These are phyloP conservation scores for Coemansia umbellata DNA, from an alignment of 192 early-diverging fungal genomes.

Conservation along the genomic window DNA sequence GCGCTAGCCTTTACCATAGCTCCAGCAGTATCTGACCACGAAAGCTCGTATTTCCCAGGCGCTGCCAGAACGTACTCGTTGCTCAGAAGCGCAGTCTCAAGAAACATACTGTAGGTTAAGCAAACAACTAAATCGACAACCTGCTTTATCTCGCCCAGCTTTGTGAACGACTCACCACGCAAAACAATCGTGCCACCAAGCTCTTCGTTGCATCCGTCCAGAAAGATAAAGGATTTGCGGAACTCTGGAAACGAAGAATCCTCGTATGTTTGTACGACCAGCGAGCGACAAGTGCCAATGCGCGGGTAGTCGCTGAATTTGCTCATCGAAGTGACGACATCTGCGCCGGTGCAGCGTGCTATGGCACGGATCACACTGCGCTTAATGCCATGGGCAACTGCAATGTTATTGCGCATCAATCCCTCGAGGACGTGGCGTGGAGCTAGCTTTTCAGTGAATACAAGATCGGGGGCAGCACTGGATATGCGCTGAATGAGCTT, in stretches of 20 bases:
- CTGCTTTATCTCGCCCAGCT: slow-evolving; percentile 73
- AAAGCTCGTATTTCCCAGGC: slow-evolving; percentile 23
- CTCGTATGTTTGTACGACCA: slow-evolving; percentile 78
- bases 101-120: slow-evolving; percentile 80
- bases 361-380: slow-evolving; percentile 78
- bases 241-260: slow-evolving; percentile 75
- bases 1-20: not conserved
- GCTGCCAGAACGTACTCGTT: slow-evolving; percentile 71
- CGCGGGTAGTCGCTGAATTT: slow-evolving; percentile 67
- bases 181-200: slow-evolving; percentile 85
- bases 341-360: slow-evolving; percentile 81
- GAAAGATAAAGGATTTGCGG: slow-evolving; percentile 82
- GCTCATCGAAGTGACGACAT: slow-evolving; percentile 79
- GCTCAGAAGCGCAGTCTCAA: slow-evolving; percentile 75
- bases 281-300: slow-evolving; percentile 71
- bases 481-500: slow-evolving; percentile 77
- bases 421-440: slow-evolving; percentile 83
- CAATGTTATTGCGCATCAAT: slow-evolving; percentile 72
- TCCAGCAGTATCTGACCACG: not conserved
- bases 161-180: slow-evolving; percentile 70
- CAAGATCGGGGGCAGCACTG: slow-evolving; percentile 69
- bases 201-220: slow-evolving; percentile 78
- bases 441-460: slow-evolving; percentile 78
- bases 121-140: slow-evolving; percentile 80
- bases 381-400: slow-evolving; percentile 84